Evolutionary conservation across 106 monocot species (phyloP), one percentile per base, ranked within the genome.

Genomic region (Triglochin maritima): DNA sequence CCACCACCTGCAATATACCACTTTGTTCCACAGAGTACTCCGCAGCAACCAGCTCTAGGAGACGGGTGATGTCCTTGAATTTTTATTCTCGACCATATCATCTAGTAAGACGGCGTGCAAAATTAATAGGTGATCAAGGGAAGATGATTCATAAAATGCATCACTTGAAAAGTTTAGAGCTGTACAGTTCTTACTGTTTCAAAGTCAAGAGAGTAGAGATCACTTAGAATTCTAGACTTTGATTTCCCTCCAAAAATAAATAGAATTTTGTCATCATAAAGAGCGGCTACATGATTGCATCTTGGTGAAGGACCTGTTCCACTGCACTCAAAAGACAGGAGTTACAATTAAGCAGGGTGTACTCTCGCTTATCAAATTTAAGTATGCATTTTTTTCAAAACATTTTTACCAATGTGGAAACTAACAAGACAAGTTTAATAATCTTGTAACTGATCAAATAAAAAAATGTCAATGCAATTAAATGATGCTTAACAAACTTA

Each of bases 1-100:
- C 91, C 92, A 77, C 96, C 96, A 11, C 96, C 96, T 54, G 78
- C 62, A 56, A 98, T 98, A 65, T 92, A 98, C 91, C 91, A 98
- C 88, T 86, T 98, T 66, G 78, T 81, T 74, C 96, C 96, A 76
- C 85, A 98, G 48, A 92, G 86, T 62, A 82, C 86, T 56, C 96
- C 92, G 66, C 86, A 71, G 59, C 84, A 91, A 69, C 96, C 96
- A 17, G 96, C 88, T 70, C 96, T 78, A 57, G 91, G 79, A 46
- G 96, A 86, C 53, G 91, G 96, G 75, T 92, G 96, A 80, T 81
- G 72, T 7, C 96, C 88, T 41, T 63, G 69, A 16, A 80, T 72
- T 77, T 96, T 96, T 59, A 91, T 69, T 67, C 78, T 91, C 72
- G 96, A 86, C 91, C 96, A 96, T 56, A 91, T 78, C 96, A 96